phyloP scores from a whole-genome alignment of 2,329 filamentous ascomycete genomes.

The Dothideomycetes sp. region DNA sequence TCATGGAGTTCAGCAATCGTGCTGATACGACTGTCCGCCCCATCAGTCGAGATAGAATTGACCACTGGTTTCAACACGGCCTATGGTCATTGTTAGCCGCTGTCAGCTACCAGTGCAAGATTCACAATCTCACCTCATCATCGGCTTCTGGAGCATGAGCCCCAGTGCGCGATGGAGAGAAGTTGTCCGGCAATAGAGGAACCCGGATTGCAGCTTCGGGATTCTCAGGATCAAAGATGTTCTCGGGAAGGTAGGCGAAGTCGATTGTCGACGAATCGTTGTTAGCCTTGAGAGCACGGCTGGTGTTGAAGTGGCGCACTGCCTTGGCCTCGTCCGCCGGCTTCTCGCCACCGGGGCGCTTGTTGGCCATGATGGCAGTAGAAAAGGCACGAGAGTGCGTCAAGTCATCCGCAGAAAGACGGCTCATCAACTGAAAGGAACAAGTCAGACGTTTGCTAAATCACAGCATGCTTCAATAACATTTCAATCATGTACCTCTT shows the following conservation, averaged over 20 bases:
- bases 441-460: slow-evolving; percentile 3
- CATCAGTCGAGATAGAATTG: slow-evolving; percentile 30
- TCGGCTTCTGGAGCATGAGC: slow-evolving; percentile 13
- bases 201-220: slow-evolving; percentile 16
- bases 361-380: slow-evolving; percentile 39
- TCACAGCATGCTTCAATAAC: neutral
- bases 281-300: slow-evolving; percentile 43
- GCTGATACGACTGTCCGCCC: slow-evolving; percentile 37
- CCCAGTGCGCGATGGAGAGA: slow-evolving; percentile 10
- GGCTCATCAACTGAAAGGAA: slow-evolving; percentile 34
- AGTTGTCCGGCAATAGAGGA: slow-evolving; percentile 19
- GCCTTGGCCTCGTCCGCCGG: slow-evolving; percentile 13
- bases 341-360: slow-evolving; percentile 23
- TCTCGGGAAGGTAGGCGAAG: slow-evolving; percentile 48
- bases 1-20: slow-evolving; percentile 49
- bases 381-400: slow-evolving; percentile 43
- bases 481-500: slow-evolving; percentile 40
- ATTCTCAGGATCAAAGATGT: slow-evolving; percentile 29
- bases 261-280: slow-evolving; percentile 52
- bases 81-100: slow-evolving; percentile 6
- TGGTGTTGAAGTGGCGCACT: slow-evolving; percentile 51
- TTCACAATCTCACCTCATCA: slow-evolving; percentile 10
- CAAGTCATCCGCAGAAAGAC: slow-evolving; percentile 42
- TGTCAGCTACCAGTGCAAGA: neutral
- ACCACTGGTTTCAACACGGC: slow-evolving; percentile 47